Conservation (phyloP, 768 basidiomycete species). For the Lactarius hatsudake region DNA sequence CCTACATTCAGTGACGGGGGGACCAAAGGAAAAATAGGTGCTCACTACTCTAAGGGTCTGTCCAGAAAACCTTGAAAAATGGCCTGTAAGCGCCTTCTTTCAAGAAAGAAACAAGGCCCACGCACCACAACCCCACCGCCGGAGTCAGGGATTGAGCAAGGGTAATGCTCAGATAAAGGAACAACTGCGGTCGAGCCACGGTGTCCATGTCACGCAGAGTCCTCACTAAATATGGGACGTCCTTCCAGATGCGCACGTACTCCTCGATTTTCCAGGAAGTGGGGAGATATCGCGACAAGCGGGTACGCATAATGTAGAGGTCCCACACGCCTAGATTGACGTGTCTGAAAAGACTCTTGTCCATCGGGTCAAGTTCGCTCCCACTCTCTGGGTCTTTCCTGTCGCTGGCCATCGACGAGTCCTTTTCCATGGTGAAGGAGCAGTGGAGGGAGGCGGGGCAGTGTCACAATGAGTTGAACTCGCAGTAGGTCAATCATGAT, state of each 20-base stretch:
- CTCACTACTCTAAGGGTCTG: conserved; percentile 28
- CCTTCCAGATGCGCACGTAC: neutral
- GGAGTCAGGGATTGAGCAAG: conserved; percentile 6
- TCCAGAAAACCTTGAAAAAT: conserved; percentile 16
- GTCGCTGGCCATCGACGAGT: neutral
- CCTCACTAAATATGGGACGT: conserved; percentile 37
- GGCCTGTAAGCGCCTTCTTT: neutral
- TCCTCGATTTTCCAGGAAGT: neutral
- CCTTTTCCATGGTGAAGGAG: neutral
- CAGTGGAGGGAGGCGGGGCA: neutral
- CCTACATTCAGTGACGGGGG: neutral
- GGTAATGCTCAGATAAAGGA: conserved; percentile 6
- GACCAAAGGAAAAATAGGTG: neutral
- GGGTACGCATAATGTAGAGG: neutral
- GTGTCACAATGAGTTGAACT: neutral
- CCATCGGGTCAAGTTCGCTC: neutral
- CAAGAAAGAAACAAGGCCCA: neutral
- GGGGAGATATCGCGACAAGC: neutral
- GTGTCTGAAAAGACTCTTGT: neutral
- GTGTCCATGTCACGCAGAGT: conserved; percentile 39
- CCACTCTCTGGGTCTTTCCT: neutral
- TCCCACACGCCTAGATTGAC: neutral
- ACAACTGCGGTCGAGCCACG: conserved; percentile 5
- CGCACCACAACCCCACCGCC: conserved; percentile 15
- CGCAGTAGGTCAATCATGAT: neutral